A percentile compares a stretch with the other conserved stretches of the same genome.
Conservation (phyloP, 768 basidiomycete species). For the Mycena sanguinolenta region DNA sequence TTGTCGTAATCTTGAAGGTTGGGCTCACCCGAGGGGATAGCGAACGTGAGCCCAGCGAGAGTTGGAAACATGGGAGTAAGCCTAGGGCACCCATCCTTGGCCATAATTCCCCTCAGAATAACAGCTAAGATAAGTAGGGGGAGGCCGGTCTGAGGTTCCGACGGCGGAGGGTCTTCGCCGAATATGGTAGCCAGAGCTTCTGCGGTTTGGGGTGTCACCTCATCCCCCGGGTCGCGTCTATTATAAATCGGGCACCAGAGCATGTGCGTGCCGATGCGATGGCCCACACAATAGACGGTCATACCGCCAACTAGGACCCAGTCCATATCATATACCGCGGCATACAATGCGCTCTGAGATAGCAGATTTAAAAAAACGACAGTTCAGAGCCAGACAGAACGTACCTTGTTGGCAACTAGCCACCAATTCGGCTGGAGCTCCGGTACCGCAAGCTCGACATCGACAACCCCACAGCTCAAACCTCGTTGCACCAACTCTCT, state of each 20-base stretch:
- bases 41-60: not conserved
- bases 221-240: not conserved
- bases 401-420: no score
- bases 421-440: not conserved
- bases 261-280: not conserved
- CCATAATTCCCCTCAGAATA: not conserved
- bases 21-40: not conserved
- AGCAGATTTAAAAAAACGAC: no score
- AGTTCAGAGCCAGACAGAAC: not conserved
- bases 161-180: not conserved
- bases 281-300: not conserved
- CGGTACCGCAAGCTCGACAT: not conserved
- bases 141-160: not conserved
- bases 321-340: not conserved
- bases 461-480: not conserved
- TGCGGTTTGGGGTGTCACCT: not conserved
- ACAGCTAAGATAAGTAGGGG: not conserved
- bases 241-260: conserved; percentile 1
- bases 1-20: not conserved
- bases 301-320: not conserved
- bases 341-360: not conserved
- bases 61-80: not conserved
- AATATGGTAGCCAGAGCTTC: not conserved
- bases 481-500: no score
- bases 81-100: not conserved